These are phyloP conservation scores for Lineolata rhizophorae DNA, from an alignment of 495 filamentous ascomycete species.

Conservation along the genomic window DNA sequence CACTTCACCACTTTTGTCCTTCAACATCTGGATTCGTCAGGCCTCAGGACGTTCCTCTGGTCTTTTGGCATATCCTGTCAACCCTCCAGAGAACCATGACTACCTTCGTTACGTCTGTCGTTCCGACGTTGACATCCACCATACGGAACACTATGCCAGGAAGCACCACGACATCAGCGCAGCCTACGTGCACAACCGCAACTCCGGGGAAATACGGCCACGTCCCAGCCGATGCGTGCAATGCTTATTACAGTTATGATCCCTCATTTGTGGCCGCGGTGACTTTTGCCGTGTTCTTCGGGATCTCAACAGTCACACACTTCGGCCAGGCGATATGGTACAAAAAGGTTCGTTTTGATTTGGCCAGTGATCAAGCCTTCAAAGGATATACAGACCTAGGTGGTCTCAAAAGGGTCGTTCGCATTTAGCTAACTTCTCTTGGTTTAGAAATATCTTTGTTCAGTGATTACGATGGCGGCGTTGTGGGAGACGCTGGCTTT, in stretches of 20 bases:
- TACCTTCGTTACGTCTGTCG: too few species aligned
- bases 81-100: too few species aligned
- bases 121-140: too few species aligned
- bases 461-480: slow-evolving; percentile 30
- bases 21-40: too few species aligned
- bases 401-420: too few species aligned
- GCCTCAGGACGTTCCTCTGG: too few species aligned
- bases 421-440: not conserved
- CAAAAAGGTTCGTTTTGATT: slow-evolving; percentile 5
- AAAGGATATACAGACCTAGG: too few species aligned
- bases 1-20: too few species aligned
- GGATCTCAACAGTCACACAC: slow-evolving; percentile 9
- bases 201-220: slow-evolving; percentile 9
- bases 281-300: slow-evolving; percentile 10
- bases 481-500: slow-evolving; percentile 24
- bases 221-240: slow-evolving; percentile 10
- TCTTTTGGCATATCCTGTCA: too few species aligned
- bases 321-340: slow-evolving; percentile 5
- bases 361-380: too few species aligned
- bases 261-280: slow-evolving; percentile 8
- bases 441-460: slow-evolving; percentile 14
- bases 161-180: too few species aligned
- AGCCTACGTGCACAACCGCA: slow-evolving; percentile 1
- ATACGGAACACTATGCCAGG: too few species aligned
- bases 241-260: slow-evolving; percentile 6